phyloP scores from a whole-genome alignment of 768 basidiomycete genomes.

The Chlorophyllum brunneum region DNA sequence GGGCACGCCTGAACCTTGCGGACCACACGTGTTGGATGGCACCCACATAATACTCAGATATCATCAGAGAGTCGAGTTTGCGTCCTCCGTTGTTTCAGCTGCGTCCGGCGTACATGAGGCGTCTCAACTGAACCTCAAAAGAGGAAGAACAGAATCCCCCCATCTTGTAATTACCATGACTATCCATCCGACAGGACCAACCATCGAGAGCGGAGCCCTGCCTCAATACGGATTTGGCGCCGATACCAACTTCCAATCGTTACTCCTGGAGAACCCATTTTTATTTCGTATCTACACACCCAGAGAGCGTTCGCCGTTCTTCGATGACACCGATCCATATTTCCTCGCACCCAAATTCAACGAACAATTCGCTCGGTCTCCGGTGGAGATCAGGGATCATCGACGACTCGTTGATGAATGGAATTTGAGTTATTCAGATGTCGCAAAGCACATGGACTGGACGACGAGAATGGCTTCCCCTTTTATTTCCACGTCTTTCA shows the following conservation, averaged over 20 bases:
- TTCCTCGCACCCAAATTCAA: constrained; percentile 70
- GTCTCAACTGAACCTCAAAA: constrained; percentile 15
- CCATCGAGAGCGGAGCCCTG: constrained; percentile 30
- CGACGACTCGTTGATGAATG: constrained; percentile 23
- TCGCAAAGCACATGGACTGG: constrained; percentile 72
- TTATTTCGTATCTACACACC: constrained; percentile 82
- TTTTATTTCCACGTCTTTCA: constrained; percentile 75
- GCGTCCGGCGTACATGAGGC: constrained; percentile 30
- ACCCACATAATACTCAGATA: constrained; percentile 3
- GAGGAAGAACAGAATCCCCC: not conserved
- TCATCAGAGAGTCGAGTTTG: not conserved
- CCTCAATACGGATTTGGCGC: constrained; percentile 74
- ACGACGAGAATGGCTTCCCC: constrained; percentile 66
- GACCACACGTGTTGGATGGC: constrained; percentile 30
- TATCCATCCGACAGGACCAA: constrained; percentile 19
- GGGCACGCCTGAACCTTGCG: constrained; percentile 1
- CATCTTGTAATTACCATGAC: constrained; percentile 21
- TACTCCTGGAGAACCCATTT: constrained; percentile 64
- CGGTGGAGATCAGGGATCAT: constrained; percentile 27
- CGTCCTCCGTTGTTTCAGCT: constrained; percentile 23
- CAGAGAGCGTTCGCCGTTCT: constrained; percentile 50
- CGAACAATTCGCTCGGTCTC: constrained; percentile 35
- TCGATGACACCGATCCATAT: constrained; percentile 54
- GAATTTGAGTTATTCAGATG: constrained; percentile 55
- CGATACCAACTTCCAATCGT: constrained; percentile 56